Evolutionary conservation across 495 filamentous ascomycete genomes (phyloP).

Genomic region (Tuber umbilicatum): DNA sequence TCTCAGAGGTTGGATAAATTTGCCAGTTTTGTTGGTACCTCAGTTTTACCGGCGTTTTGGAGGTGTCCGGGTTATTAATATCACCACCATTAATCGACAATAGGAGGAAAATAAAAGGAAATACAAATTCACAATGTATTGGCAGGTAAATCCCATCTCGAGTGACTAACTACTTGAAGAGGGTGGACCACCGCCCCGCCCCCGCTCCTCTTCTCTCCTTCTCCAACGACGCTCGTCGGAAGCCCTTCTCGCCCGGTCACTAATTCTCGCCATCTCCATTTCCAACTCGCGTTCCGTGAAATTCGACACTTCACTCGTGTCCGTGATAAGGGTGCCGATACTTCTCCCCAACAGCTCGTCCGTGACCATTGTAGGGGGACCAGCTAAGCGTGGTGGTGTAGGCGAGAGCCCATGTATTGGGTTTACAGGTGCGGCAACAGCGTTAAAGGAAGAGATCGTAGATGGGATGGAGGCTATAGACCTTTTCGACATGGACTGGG

Average conservation of each 20-base stretch:
- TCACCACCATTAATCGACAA: too few species aligned
- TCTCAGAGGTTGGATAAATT: too few species aligned
- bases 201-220: constrained; percentile 16
- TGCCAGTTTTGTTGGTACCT: too few species aligned
- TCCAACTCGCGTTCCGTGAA: constrained; percentile 30
- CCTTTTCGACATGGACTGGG: constrained; percentile 27
- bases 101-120: neutral
- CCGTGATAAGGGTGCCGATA: constrained; percentile 12
- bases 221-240: constrained; percentile 19
- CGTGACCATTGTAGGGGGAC: neutral
- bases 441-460: constrained; percentile 34
- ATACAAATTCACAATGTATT: neutral
- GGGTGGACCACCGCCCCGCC: neutral
- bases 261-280: constrained; percentile 34
- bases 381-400: constrained; percentile 22
- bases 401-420: constrained; percentile 30
- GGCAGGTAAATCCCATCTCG: neutral
- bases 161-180: neutral
- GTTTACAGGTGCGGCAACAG: constrained; percentile 9
- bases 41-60: too few species aligned
- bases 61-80: too few species aligned
- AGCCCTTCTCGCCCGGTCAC: constrained; percentile 23
- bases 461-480: constrained; percentile 34
- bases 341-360: neutral
- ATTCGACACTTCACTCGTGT: constrained; percentile 23